Evolutionary conservation across 148 eudicot genomes (phyloP).

Genomic region (Fagopyrum homotropicum): DNA sequence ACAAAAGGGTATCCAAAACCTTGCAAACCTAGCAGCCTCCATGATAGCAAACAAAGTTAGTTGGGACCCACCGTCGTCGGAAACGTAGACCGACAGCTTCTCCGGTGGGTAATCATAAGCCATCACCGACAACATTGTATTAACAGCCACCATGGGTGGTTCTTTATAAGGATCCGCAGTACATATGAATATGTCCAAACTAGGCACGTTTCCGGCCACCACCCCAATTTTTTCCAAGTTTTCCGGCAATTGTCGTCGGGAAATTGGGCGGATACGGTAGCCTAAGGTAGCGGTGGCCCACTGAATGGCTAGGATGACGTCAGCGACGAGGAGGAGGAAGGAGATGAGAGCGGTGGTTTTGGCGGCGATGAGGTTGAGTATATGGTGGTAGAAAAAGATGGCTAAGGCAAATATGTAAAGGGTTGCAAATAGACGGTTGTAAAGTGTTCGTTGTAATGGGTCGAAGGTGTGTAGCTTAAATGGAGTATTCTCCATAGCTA

Average conservation of each 20-base stretch:
- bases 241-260: constrained; percentile 35
- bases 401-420: constrained; percentile 42
- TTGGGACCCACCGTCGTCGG: constrained; percentile 84
- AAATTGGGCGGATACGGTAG: constrained; percentile 46
- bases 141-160: constrained; percentile 66
- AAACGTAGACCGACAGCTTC: constrained; percentile 72
- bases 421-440: constrained; percentile 49
- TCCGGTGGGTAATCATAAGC: constrained; percentile 69
- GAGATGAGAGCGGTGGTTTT: constrained; percentile 13
- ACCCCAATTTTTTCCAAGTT: constrained; percentile 22
- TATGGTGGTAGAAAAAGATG: constrained; percentile 43
- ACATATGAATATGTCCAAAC: constrained; percentile 73
- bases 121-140: constrained; percentile 81
- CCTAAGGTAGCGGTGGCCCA: constrained; percentile 45
- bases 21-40: constrained; percentile 74
- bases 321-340: constrained; percentile 37
- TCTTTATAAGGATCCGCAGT: constrained; percentile 85
- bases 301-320: constrained; percentile 42
- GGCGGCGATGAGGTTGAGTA: constrained; percentile 22
- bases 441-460: constrained; percentile 23
- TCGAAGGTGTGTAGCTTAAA: constrained; percentile 19
- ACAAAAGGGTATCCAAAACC: constrained; percentile 66
- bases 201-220: constrained; percentile 9
- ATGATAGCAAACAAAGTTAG: constrained; percentile 59
- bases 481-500: background rate